Conservation (phyloP, 2,329 filamentous ascomycete species). For the Talaromyces sp. region DNA sequence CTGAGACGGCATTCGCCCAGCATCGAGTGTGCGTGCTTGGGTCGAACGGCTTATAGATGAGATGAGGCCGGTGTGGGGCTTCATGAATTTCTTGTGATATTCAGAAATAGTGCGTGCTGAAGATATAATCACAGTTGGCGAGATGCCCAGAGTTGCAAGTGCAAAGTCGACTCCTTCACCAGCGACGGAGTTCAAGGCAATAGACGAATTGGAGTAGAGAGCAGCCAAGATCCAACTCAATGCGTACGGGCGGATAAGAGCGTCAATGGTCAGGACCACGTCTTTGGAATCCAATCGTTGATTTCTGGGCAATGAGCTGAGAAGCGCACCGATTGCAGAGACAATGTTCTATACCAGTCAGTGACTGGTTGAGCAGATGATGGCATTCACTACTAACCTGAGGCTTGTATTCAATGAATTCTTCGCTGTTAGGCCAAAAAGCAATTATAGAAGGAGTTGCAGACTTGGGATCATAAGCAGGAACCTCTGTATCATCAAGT, state of each 20-base stretch:
- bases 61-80: slow-evolving; percentile 59
- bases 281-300: slow-evolving; percentile 73
- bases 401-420: slow-evolving; percentile 79
- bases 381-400: slow-evolving; percentile 40
- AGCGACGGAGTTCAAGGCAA: slow-evolving; percentile 86
- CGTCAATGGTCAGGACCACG: slow-evolving; percentile 79
- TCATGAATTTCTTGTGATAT: slow-evolving; percentile 61
- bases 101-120: slow-evolving; percentile 69
- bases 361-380: background rate
- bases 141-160: slow-evolving; percentile 68
- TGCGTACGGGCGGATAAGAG: slow-evolving; percentile 74
- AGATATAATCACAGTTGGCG: slow-evolving; percentile 78
- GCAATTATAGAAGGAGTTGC: slow-evolving; percentile 46
- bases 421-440: slow-evolving; percentile 48
- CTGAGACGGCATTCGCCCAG: slow-evolving; percentile 70
- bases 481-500: slow-evolving; percentile 60
- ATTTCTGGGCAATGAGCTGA: slow-evolving; percentile 68
- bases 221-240: slow-evolving; percentile 77
- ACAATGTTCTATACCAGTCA: slow-evolving; percentile 63
- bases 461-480: slow-evolving; percentile 55
- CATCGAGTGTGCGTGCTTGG: slow-evolving; percentile 66
- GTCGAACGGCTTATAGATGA: slow-evolving; percentile 67
- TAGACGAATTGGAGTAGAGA: slow-evolving; percentile 76
- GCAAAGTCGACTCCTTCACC: slow-evolving; percentile 67
- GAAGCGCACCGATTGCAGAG: slow-evolving; percentile 76